Evolutionary conservation across 2,329 filamentous ascomycete species (phyloP).

Genomic region (Colletotrichum shisoi): DNA sequence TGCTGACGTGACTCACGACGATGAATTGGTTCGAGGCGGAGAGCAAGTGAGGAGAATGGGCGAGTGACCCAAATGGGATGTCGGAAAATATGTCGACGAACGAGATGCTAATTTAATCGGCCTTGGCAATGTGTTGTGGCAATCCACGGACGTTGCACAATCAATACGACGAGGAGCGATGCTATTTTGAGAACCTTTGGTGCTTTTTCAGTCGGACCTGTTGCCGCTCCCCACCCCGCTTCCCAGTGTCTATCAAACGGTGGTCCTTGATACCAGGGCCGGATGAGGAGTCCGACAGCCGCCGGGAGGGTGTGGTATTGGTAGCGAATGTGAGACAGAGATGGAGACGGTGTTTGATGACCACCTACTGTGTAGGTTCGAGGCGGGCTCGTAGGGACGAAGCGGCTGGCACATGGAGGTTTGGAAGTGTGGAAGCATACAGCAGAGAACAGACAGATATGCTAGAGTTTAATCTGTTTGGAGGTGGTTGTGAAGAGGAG

Average conservation of each 20-base stretch:
- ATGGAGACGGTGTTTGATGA: too few species aligned
- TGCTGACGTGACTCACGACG: background rate
- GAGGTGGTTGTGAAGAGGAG: background rate
- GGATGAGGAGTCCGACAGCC: too few species aligned
- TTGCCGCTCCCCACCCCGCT: background rate
- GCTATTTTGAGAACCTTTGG: background rate
- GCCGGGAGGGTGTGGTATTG: background rate
- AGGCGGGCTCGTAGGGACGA: background rate
- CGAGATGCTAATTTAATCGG: too few species aligned
- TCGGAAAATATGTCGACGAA: background rate
- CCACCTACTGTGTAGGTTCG: background rate
- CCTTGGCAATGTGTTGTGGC: too few species aligned
- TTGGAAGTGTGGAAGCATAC: background rate
- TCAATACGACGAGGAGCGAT: background rate
- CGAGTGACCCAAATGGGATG: background rate
- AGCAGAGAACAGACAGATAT: too few species aligned
- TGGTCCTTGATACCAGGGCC: too few species aligned
- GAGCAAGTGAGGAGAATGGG: background rate
- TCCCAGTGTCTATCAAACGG: too few species aligned
- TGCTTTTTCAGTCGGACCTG: background rate
- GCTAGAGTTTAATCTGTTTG: background rate
- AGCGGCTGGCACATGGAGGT: background rate
- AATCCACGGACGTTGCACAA: background rate
- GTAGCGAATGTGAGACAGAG: background rate
- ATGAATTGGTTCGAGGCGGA: background rate